Base-by-base conservation (phyloP, 2,329 filamentous ascomycete species). In the Periconia sp. region DNA sequence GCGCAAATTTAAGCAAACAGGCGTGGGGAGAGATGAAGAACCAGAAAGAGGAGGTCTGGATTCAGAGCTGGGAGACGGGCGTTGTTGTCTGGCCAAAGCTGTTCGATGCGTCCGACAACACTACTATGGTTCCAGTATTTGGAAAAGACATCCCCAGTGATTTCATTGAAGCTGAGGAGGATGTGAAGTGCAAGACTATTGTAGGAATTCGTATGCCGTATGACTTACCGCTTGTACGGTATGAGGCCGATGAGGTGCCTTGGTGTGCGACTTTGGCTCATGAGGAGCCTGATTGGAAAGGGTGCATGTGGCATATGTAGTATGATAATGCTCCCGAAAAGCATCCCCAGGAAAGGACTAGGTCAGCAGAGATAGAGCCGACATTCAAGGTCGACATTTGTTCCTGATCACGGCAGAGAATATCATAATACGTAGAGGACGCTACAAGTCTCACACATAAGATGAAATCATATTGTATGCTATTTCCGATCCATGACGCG, bases 1-100 rank as follows among this genome's bases (percentile, higher is more conserved):
- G 88, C n/a, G 90, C 91, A n/a, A 96, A 95, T 56, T 68, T 96
- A 2, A 94, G 88, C 2, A 92, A 86, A 48, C 90, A 95, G 69
- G 91, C 91, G 0, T 96, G 91, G 92, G 91, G 91, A 1, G 84
- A 87, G 25, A 75, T 80, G 3, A 67, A 65, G 6, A 82, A 79
- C 48, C 66, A 74, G 3, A 73, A 76, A 0, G 82, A 81, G 1
- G 80, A 88, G 56, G 49, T 90, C 21, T 79, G 85, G 24, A 82
- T 95, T 19, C 84, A 86, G 44, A 94, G 88, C 21, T 96, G 86
- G 75, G 91, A 96, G 66, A 80, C 89, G 22, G 91, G 91, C 0
- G 88, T 96, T 1, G 64, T 95, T 33, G 79, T 95, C 0, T 95
- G 90, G 88, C 90, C 91, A 0, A 82, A 63, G 15, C 56, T 84